Evolutionary conservation across 2,329 filamentous ascomycete genomes (phyloP), one percentile per base, ranked within the genome.

Genomic region (Pseudogymnoascus sp.): DNA sequence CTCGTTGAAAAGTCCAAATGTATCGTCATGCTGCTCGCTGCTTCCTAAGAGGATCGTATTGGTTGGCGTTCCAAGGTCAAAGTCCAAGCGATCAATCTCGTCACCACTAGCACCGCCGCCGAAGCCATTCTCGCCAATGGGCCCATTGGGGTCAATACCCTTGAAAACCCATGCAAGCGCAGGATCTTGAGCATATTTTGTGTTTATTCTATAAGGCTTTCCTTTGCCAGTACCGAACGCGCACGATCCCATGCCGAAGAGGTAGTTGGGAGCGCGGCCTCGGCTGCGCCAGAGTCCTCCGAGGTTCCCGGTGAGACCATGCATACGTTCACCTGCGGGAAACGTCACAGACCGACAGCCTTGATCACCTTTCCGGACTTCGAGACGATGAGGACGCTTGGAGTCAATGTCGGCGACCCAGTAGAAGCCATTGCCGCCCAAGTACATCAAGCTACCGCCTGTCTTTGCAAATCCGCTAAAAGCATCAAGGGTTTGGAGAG

Each of bases 351-450:
- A 68, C 2, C 74, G 69, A 31, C 72, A 73, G 1, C 73, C 74
- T 60, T 73, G 69, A 51, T 74, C 73, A n/a, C 69, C 73, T 10
- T 70, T 68, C 10, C 73, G 73, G 37, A 75, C 72, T 64, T 76
- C 74, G 18, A 75, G 66, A 18, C 74, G 73, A 64, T 74, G 72
- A 14, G 72, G 66, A 3, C 66, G 65, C 12, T 63, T 64, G 31
- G 65, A 51, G 34, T 72, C 68, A 12, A 66, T 63, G 5, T 64
- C 71, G 4, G 72, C 67, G 3, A 67, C 65, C 71, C 70, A 75
- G 66, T 76, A 76, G 67, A 74, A 76, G 12, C 74, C 73, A 62
- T 76, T 76, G 7, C 74, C 74, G n/a, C 74, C 74, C 6, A 74
- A 66, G 62, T 76, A 77, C 71, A 77, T 73, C 54, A 77, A 63